phyloP scores from a whole-genome alignment of 176 grass and related monocot genomes.

The Oryza nivara region DNA sequence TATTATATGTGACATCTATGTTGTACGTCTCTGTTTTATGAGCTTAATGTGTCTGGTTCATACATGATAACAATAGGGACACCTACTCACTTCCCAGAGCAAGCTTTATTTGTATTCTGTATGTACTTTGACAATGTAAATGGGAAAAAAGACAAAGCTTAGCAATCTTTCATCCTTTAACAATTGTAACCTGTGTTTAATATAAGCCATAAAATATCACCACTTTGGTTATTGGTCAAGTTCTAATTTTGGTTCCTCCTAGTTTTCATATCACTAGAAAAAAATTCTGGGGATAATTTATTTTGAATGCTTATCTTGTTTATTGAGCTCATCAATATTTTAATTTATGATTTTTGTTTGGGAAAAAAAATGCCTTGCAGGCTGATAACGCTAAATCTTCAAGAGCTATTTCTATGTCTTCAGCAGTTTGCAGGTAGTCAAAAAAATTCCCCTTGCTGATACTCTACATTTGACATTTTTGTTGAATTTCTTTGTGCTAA shows the following conservation, averaged over 20 bases:
- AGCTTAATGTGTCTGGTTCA: background rate
- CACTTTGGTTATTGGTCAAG: constrained; percentile 15
- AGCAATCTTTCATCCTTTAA: background rate
- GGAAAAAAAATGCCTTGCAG: constrained; percentile 30
- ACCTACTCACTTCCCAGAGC: background rate
- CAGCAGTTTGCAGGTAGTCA: constrained; percentile 69
- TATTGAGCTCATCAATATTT: constrained; percentile 4
- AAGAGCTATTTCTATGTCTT: constrained; percentile 48
- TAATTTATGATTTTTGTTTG: constrained; percentile 15
- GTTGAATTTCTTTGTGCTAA: background rate
- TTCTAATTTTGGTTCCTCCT: background rate
- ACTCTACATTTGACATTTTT: background rate
- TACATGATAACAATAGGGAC: background rate
- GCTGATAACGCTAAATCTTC: constrained; percentile 43
- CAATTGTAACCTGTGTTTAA: constrained; percentile 14
- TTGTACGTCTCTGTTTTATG: constrained; percentile 12
- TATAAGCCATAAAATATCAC: constrained; percentile 18
- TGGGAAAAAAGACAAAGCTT: background rate
- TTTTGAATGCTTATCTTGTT: constrained; percentile 21
- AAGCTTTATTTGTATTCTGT: background rate
- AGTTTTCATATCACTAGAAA: constrained; percentile 19
- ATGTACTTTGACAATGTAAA: constrained; percentile 24
- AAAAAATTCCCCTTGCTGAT: constrained; percentile 8
- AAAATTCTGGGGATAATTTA: background rate
- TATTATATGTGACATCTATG: background rate